Evolutionary conservation across 1,139 yeast species (phyloP).

Genomic region (Yamadazyma aaseri): DNA sequence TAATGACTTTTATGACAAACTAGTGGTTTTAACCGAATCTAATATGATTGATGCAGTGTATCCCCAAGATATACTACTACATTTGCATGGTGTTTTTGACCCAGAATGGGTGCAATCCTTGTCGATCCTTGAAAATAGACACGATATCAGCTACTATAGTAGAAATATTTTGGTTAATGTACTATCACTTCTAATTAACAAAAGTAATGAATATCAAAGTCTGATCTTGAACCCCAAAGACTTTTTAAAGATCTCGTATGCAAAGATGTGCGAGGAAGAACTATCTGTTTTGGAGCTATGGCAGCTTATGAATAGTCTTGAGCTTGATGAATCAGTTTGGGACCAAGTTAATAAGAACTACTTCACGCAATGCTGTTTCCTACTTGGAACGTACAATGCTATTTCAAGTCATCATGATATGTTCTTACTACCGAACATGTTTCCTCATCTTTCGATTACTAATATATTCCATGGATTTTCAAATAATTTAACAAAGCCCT

Average conservation of each 20-base stretch:
- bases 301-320: constrained; percentile 20
- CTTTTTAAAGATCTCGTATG: constrained; percentile 22
- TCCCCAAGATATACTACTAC: constrained; percentile 28
- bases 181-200: constrained; percentile 21
- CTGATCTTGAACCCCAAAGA: constrained; percentile 7
- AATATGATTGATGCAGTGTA: constrained; percentile 28
- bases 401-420: constrained; percentile 17
- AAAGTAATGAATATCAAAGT: constrained; percentile 12
- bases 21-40: constrained; percentile 30
- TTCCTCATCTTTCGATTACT: constrained; percentile 4
- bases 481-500: constrained; percentile 23
- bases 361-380: constrained; percentile 28
- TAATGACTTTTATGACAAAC: constrained; percentile 32
- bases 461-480: constrained; percentile 13
- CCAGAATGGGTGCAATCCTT: constrained; percentile 20
- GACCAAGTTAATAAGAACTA: constrained; percentile 19
- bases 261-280: constrained; percentile 22
- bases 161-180: constrained; percentile 21
- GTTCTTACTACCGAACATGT: constrained; percentile 28
- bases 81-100: constrained; percentile 25
- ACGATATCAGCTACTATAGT: constrained; percentile 17
- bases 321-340: constrained; percentile 1
- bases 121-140: constrained; percentile 23
- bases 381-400: constrained; percentile 25
- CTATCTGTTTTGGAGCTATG: constrained; percentile 20